phyloP scores from a whole-genome alignment of 2,329 filamentous ascomycete species.

The Aspergillus sp. region DNA sequence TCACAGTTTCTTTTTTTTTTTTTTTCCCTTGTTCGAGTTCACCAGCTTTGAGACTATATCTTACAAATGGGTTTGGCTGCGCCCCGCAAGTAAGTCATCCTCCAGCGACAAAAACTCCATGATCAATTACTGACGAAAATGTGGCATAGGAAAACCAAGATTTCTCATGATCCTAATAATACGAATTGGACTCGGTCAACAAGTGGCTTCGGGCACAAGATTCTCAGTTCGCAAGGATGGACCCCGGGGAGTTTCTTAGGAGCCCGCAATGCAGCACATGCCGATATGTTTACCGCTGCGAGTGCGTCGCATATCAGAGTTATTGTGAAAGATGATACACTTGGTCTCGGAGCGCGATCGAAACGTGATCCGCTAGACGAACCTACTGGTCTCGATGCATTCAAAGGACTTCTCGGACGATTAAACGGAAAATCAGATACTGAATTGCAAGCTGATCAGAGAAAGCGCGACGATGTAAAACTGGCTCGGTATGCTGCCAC shows the following conservation, averaged over 20 bases:
- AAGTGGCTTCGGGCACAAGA: constrained; percentile 81
- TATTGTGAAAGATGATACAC: constrained; percentile 82
- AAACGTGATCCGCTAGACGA: constrained; percentile 65
- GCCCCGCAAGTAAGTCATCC: constrained; percentile 59
- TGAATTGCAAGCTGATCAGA: constrained; percentile 69
- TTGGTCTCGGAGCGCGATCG: constrained; percentile 81
- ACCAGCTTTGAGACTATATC: neutral
- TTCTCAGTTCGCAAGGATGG: constrained; percentile 89
- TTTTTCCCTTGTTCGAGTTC: neutral
- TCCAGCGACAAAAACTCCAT: neutral
- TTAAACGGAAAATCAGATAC: constrained; percentile 83
- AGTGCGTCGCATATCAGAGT: constrained; percentile 85
- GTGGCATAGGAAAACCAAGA: constrained; percentile 60
- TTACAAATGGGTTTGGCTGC: constrained; percentile 66
- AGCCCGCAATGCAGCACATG: constrained; percentile 71
- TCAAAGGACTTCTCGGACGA: constrained; percentile 81
- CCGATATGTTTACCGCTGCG: constrained; percentile 73
- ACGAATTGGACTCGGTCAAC: constrained; percentile 86
- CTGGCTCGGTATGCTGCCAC: constrained; percentile 71
- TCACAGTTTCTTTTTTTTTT: neutral
- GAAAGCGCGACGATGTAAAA: constrained; percentile 67
- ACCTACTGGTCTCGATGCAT: constrained; percentile 80
- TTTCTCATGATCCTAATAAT: constrained; percentile 92
- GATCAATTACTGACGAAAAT: neutral
- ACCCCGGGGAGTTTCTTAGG: constrained; percentile 80